Evolutionary conservation across 1,284 basidiomycete species (phyloP), one percentile per base, ranked within the genome.

Genomic region (Boletus coffeatus): DNA sequence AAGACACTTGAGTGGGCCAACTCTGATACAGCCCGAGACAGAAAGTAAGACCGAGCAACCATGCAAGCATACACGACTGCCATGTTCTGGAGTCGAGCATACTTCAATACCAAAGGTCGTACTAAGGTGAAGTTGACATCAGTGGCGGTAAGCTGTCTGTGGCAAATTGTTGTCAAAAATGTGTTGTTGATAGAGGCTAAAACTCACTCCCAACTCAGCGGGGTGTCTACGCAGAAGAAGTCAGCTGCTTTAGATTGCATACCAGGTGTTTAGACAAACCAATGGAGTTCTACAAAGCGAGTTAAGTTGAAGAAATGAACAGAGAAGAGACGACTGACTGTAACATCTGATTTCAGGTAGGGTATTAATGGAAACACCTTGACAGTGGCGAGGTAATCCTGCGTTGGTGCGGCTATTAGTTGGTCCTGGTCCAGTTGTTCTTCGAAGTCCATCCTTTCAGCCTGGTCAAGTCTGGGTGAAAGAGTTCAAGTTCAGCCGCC

Each of bases 81-180:
- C 76, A 90, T 81, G 70, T 93, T 92, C 64, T 84, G 79, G 56
- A 90, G 80, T 63, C 82, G 83, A 29, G 91, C 88, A 78, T 92
- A 94, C 68, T 89, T 91, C 70, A 84, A 78, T 3, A 94, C 88
- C 32, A 94, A 76, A 1, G 93, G 93, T 10, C 92, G 83, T 34
- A 94, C 85, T 60, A 94, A 79, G 6, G 89, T 83, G 68, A 93
- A 93, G 71, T 93, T 92, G 76, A 96, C 83, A 68, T 94, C 91
- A 2, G 92, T 87, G 1, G 92, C 89, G 14, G 86, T 89, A 60
- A 93, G 80, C 70, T 93, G 90, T 14, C 88, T 91, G 58, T 25
- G 56, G 55, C 34, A 53, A 58, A 9, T 25, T 36, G 56, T 46
- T 43, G 25, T 62, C 32, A 52, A 62, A 41, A 56, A 58, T 4